Conservation (phyloP, 345 rosid species). For the Hypericum androsaemum region DNA sequence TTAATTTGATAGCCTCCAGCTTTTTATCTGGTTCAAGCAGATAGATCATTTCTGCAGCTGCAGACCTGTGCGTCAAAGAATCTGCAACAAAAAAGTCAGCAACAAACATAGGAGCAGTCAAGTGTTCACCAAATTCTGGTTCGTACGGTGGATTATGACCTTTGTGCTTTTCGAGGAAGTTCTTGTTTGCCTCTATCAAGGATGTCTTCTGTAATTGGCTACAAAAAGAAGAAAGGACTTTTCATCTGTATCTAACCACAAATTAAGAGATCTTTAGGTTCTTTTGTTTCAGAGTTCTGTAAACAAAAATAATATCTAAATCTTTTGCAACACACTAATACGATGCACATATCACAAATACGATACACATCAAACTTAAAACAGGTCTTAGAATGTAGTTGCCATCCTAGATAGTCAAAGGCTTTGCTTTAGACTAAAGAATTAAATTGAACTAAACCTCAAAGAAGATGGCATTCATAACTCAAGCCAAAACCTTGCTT, state of each 20-base stretch:
- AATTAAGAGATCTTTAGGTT: too few species aligned
- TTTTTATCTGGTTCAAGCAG: slow-evolving; percentile 60
- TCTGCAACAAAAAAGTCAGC: slow-evolving; percentile 28
- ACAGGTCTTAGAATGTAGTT: too few species aligned
- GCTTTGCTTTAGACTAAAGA: too few species aligned
- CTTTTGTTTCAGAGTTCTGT: too few species aligned
- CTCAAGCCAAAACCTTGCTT: too few species aligned
- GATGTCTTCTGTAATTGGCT: slow-evolving; percentile 81
- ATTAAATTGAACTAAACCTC: too few species aligned
- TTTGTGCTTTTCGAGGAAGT: slow-evolving; percentile 63
- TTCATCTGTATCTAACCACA: not conserved
- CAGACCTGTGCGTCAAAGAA: slow-evolving; percentile 91
- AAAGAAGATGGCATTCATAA: too few species aligned
- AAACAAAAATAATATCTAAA: too few species aligned
- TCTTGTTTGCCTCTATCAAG: slow-evolving; percentile 61
- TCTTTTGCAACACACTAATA: too few species aligned
- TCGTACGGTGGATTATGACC: slow-evolving; percentile 29
- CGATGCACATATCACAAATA: too few species aligned
- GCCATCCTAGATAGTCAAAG: too few species aligned
- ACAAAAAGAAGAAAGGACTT: slow-evolving; percentile 13
- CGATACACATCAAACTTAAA: too few species aligned
- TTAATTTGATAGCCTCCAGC: slow-evolving; percentile 56
- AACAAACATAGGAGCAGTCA: not conserved
- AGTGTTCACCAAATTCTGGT: not conserved
- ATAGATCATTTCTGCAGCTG: slow-evolving; percentile 75